Evolutionary conservation across 768 basidiomycete species (phyloP).

Genomic region (Rhodosporidiobolus odoratus): DNA sequence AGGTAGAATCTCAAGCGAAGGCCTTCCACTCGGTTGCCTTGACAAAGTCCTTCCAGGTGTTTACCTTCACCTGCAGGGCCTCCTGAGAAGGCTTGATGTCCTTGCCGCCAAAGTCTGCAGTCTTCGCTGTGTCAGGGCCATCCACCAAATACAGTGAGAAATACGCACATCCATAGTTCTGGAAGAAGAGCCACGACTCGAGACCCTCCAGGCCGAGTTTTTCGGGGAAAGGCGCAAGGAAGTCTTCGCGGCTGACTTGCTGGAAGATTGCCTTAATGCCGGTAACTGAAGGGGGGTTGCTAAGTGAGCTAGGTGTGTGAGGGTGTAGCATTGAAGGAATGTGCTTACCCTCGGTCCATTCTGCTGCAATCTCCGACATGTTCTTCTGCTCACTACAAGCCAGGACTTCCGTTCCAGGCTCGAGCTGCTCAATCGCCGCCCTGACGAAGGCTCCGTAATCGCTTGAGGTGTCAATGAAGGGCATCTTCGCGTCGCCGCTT

Average conservation of each 20-base stretch:
- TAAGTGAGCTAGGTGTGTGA: no score
- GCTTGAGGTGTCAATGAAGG: background rate
- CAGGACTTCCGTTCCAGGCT: background rate
- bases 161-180: background rate
- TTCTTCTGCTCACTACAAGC: background rate
- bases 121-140: no score
- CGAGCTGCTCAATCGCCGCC: background rate
- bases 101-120: background rate
- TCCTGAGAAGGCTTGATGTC: background rate
- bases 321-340: no score
- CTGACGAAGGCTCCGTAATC: background rate
- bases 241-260: background rate
- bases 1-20: no score
- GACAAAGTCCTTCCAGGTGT: background rate
- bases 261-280: background rate
- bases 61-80: background rate
- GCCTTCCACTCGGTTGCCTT: background rate
- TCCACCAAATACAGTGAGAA: background rate
- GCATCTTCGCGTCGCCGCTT: background rate
- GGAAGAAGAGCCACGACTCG: no score
- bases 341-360: no score
- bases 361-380: background rate
- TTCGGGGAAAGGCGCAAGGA: background rate
- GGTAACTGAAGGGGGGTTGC: background rate
- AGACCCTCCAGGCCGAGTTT: no score